These are phyloP conservation scores for Colletotrichum tamarilloi DNA, from an alignment of 2,329 filamentous ascomycete genomes.

Conservation along the genomic window DNA sequence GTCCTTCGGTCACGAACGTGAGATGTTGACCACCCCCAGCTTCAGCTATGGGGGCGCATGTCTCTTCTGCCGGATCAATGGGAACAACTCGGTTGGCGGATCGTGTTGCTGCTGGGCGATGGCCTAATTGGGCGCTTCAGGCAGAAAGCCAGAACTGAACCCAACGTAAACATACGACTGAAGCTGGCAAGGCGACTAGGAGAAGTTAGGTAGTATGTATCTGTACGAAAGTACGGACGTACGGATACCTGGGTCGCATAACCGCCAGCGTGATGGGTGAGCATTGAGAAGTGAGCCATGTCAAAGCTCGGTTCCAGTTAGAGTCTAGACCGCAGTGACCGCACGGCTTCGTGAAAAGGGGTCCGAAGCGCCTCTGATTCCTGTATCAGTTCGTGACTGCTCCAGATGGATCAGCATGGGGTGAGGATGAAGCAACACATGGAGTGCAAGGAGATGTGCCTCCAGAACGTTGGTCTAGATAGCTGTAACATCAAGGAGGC, in stretches of 20 bases:
- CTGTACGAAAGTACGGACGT: background rate
- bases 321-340: constrained; percentile 21
- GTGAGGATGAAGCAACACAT: constrained; percentile 15
- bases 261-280: constrained; percentile 1
- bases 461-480: background rate
- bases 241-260: background rate
- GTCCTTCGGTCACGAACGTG: background rate
- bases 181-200: background rate
- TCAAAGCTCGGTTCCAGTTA: constrained; percentile 11
- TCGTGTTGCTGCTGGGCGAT: background rate
- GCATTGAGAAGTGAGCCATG: constrained; percentile 21
- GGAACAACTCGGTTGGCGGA: background rate
- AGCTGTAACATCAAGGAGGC: constrained; percentile 16
- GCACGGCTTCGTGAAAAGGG: background rate
- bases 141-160: background rate
- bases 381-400: background rate
- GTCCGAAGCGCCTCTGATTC: background rate
- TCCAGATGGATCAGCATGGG: constrained; percentile 12
- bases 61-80: background rate
- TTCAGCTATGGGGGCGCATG: background rate
- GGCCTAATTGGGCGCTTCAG: background rate
- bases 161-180: background rate
- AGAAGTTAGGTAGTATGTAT: background rate
- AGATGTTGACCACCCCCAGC: background rate
- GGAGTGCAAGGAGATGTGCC: constrained; percentile 5